Conservation (phyloP, 176 grass and related monocot species). For the Eragrostis curvula region DNA sequence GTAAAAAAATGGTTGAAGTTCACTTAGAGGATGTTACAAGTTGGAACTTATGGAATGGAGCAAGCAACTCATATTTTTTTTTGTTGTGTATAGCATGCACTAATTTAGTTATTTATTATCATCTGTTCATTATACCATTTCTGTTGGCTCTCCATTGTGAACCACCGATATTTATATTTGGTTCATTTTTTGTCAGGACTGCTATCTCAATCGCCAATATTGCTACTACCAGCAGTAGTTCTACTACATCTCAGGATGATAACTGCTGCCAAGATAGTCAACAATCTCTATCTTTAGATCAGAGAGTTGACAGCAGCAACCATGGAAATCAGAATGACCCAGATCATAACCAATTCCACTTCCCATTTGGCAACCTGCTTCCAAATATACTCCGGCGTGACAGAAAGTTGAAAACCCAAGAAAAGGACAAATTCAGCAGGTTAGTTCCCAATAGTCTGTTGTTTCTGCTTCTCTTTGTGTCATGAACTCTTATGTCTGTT, state of each 20-base stretch:
- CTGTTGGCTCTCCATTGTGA: conserved; percentile 1
- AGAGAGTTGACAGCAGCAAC: conserved; percentile 33
- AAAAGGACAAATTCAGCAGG: conserved; percentile 45
- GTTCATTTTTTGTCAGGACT: conserved; percentile 49
- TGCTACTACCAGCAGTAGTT: conserved; percentile 39
- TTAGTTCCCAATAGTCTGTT: conserved; percentile 12
- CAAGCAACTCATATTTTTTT: neutral
- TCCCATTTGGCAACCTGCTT: conserved; percentile 71
- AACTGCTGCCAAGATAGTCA: conserved; percentile 32
- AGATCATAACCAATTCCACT: conserved; percentile 47
- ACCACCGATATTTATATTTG: conserved; percentile 15
- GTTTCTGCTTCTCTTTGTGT: neutral
- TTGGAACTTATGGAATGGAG: conserved; percentile 16
- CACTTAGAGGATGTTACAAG: neutral
- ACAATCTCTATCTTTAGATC: conserved; percentile 22
- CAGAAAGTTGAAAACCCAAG: conserved; percentile 46
- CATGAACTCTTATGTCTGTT: neutral
- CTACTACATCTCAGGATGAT: conserved; percentile 39
- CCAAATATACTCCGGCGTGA: conserved; percentile 71
- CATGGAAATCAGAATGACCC: conserved; percentile 30
- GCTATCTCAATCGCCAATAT: conserved; percentile 61
- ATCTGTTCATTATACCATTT: conserved; percentile 8
- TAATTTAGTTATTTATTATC: conserved; percentile 23
- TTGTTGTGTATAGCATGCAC: neutral
- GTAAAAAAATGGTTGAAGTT: neutral